Conservation (phyloP, 306 rosid genomes). For the Vicia villosa region DNA sequence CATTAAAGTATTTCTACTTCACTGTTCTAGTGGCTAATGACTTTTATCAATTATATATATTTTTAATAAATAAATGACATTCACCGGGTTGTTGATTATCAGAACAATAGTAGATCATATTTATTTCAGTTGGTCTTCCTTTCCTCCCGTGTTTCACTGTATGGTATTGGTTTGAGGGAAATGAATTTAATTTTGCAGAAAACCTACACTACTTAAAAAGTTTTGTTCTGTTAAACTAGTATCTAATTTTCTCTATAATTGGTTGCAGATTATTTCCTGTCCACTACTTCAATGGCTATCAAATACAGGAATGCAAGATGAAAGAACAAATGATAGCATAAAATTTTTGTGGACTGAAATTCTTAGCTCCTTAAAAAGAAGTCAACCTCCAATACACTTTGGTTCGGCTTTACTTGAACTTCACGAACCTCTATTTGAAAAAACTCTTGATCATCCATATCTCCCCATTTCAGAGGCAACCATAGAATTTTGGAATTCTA, state of each 20-base stretch:
- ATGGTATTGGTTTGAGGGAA: conserved; percentile 5
- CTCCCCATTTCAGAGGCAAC: conserved; percentile 68
- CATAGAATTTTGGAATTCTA: conserved; percentile 74
- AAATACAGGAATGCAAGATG: conserved; percentile 48
- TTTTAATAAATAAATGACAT: conserved; percentile 15
- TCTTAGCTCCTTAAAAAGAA: conserved; percentile 51
- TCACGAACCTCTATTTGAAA: conserved; percentile 64
- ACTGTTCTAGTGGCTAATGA: conserved; percentile 1
- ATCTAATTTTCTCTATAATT: conserved; percentile 2
- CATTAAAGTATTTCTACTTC: conserved; percentile 18
- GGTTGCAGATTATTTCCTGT: conserved; percentile 57
- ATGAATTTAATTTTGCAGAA: conserved; percentile 24
- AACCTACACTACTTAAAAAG: conserved; percentile 16
- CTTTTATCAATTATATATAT: conserved; percentile 10
- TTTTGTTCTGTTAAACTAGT: conserved; percentile 1
- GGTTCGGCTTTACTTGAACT: conserved; percentile 67
- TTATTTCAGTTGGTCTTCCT: conserved; percentile 22
- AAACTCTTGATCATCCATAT: conserved; percentile 72
- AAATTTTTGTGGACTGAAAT: conserved; percentile 65
- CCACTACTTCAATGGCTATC: conserved; percentile 75
- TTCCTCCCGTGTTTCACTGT: conserved; percentile 15
- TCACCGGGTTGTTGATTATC: conserved; percentile 21
- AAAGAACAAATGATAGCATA: conserved; percentile 48
- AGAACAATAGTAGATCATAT: conserved; percentile 14
- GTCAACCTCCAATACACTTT: conserved; percentile 62